phyloP scores from a whole-genome alignment of 2,329 filamentous ascomycete species.

The Nothomitra cinnamomea region DNA sequence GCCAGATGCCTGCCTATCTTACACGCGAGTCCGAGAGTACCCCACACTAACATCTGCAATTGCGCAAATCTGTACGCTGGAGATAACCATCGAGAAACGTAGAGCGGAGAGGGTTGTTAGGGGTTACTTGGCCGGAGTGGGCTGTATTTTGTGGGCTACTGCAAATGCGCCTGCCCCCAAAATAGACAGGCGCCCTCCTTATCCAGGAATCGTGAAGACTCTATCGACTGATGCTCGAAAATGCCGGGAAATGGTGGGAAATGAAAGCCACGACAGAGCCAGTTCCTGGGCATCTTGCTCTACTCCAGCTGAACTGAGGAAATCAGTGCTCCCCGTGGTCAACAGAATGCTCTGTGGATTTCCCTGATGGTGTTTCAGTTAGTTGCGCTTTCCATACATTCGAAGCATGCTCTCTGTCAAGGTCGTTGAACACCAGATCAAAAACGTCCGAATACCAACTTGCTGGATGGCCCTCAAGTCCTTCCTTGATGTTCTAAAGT shows the following conservation, averaged over 20 bases:
- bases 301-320: neutral
- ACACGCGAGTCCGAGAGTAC: neutral
- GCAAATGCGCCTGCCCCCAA: too few species aligned
- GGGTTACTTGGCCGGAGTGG: too few species aligned
- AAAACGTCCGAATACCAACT: constrained; percentile 93
- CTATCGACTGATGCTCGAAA: too few species aligned
- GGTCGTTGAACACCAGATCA: constrained; percentile 67
- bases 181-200: too few species aligned
- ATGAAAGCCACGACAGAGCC: too few species aligned
- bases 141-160: too few species aligned
- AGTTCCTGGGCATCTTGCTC: too few species aligned
- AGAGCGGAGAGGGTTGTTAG: too few species aligned
- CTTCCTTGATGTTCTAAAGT: constrained; percentile 85
- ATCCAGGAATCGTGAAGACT: too few species aligned
- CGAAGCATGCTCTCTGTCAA: constrained; percentile 60
- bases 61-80: constrained; percentile 1
- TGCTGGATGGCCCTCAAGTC: constrained; percentile 78
- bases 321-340: constrained; percentile 4
- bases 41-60: constrained; percentile 1
- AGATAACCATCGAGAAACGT: neutral
- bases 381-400: constrained; percentile 51
- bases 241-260: too few species aligned
- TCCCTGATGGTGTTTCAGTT: constrained; percentile 29
- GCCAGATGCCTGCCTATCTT: neutral
- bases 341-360: constrained; percentile 25